A percentile compares a stretch with the other conserved stretches of the same genome.
Conservation (phyloP, 805 yeast genomes). For the Candida khao-thaluensis region DNA sequence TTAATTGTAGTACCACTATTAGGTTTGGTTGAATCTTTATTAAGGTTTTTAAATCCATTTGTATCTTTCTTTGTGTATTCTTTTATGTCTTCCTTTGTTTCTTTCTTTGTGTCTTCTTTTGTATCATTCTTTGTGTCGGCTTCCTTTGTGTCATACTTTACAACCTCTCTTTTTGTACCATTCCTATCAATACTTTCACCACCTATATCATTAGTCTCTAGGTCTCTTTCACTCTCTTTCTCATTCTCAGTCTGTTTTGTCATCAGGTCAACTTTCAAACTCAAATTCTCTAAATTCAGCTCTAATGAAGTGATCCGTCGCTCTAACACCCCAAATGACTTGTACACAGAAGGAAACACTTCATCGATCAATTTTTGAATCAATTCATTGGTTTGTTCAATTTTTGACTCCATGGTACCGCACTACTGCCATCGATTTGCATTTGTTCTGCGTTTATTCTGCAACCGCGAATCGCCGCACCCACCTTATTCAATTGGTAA, state of each 20-base stretch:
- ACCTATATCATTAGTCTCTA: no score
- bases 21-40: neutral
- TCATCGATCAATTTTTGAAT: constrained; percentile 13
- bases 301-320: constrained; percentile 11
- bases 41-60: no score
- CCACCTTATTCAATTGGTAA: no score
- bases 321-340: constrained; percentile 14
- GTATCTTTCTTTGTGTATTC: neutral
- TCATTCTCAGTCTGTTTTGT: neutral
- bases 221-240: no score
- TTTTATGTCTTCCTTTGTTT: no score
- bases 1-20: neutral
- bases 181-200: neutral
- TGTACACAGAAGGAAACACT: constrained; percentile 15
- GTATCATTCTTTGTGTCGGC: neutral
- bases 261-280: neutral
- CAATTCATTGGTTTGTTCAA: constrained; percentile 16
- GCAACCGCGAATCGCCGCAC: neutral
- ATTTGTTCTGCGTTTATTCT: neutral
- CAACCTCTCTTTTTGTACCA: neutral
- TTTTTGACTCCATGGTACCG: constrained; percentile 5
- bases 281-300: constrained; percentile 4
- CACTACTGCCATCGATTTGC: neutral
- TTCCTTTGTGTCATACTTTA: neutral
- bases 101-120: neutral